Conservation (phyloP, 805 yeast genomes). For the Kazachstania psychrophila region DNA sequence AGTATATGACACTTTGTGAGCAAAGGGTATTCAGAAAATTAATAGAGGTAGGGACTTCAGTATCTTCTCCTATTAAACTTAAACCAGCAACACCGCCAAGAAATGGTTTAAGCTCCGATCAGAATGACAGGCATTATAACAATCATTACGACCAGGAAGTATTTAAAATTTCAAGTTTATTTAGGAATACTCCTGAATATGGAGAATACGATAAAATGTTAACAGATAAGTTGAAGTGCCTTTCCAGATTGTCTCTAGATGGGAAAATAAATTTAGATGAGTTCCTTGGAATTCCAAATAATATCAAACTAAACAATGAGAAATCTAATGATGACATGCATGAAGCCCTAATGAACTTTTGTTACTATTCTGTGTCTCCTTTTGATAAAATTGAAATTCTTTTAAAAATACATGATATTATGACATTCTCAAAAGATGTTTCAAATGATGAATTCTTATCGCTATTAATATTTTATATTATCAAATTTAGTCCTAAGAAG, state of each 20-base stretch:
- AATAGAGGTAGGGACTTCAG: constrained; percentile 27
- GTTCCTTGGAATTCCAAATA: constrained; percentile 19
- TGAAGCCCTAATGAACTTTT: constrained; percentile 13
- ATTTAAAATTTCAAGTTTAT: constrained; percentile 19
- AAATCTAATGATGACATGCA: constrained; percentile 10
- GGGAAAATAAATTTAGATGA: constrained; percentile 19
- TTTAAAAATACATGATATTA: constrained; percentile 21
- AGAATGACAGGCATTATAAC: neutral
- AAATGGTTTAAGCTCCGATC: neutral
- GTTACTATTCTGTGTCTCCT: constrained; percentile 22
- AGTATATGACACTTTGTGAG: constrained; percentile 27
- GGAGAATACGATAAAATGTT: constrained; percentile 22
- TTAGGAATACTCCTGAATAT: constrained; percentile 28
- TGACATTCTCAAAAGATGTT: constrained; percentile 19
- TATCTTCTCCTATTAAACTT: constrained; percentile 10
- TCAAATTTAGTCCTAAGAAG: constrained; percentile 17
- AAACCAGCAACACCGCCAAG: neutral
- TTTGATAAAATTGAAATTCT: constrained; percentile 22
- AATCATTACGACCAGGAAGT: constrained; percentile 7
- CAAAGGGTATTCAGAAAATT: constrained; percentile 21
- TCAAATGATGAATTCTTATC: constrained; percentile 29
- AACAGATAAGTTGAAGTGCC: constrained; percentile 15
- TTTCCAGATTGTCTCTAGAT: constrained; percentile 14
- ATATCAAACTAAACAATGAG: constrained; percentile 7
- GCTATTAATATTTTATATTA: constrained; percentile 23